Percentiles rank a stretch among this genome's conserved stretches.
These are phyloP conservation scores for Jackrogersella minutella DNA, from an alignment of 495 filamentous ascomycete species.

Conservation along the genomic window DNA sequence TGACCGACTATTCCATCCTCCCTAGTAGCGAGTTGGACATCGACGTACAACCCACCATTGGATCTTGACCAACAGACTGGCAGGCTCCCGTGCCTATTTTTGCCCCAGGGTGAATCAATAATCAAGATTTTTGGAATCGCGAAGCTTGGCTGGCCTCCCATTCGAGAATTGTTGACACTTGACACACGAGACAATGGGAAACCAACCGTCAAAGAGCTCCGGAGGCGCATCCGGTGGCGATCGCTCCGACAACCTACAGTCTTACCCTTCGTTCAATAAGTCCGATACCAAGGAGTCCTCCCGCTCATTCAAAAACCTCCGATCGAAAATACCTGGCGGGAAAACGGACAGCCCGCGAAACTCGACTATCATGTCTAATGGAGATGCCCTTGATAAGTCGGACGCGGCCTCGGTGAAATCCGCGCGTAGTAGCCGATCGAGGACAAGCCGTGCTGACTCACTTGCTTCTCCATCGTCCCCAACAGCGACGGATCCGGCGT, in stretches of 20 bases:
- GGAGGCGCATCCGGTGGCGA: slow-evolving; percentile 47
- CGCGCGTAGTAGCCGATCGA: slow-evolving; percentile 62
- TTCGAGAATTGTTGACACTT: slow-evolving; percentile 17
- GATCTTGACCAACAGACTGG: slow-evolving; percentile 46
- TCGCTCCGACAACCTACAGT: slow-evolving; percentile 62
- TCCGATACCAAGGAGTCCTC: slow-evolving; percentile 95
- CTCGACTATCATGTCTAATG: slow-evolving; percentile 70
- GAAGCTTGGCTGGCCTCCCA: slow-evolving; percentile 1
- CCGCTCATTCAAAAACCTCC: slow-evolving; percentile 83
- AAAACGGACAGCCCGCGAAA: slow-evolving; percentile 80
- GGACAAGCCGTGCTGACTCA: slow-evolving; percentile 49
- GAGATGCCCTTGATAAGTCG: slow-evolving; percentile 69
- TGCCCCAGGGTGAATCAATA: slow-evolving; percentile 21
- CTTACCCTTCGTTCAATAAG: slow-evolving; percentile 90
- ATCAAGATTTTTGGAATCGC: slow-evolving; percentile 16
- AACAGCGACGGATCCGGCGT: slow-evolving; percentile 50
- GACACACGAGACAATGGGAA: slow-evolving; percentile 72
- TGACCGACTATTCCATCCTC: slow-evolving; percentile 58
- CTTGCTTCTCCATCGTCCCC: slow-evolving; percentile 48
- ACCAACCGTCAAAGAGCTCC: slow-evolving; percentile 79
- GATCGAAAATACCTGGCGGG: slow-evolving; percentile 66
- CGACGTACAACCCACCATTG: slow-evolving; percentile 37
- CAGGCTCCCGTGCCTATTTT: slow-evolving; percentile 51
- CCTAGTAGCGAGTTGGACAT: slow-evolving; percentile 45
- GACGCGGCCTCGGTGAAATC: slow-evolving; percentile 79